Percentiles rank a stretch among this genome's conserved stretches.
Evolutionary conservation across 345 rosid species (phyloP).

Genomic region (Eucalyptus marginata): DNA sequence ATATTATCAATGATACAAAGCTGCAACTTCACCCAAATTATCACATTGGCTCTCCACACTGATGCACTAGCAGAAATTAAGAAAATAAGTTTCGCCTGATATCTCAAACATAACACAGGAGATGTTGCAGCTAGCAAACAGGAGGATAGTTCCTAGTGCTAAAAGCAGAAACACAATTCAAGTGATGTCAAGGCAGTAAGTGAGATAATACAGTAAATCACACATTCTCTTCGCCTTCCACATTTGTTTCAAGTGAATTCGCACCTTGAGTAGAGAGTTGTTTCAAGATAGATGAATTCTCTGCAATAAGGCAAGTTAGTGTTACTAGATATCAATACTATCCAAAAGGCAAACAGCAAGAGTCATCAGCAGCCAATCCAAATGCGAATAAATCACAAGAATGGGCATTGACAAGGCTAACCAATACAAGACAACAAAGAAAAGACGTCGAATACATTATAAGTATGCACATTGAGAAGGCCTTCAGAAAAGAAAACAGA

Average conservation of each 20-base stretch:
- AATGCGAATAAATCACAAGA: background rate
- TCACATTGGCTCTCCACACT: background rate
- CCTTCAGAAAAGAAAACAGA: background rate
- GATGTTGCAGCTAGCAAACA: background rate
- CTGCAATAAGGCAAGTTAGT: constrained; percentile 9
- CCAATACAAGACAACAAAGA: background rate
- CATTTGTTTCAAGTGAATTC: constrained; percentile 4
- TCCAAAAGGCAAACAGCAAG: background rate
- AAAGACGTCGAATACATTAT: background rate
- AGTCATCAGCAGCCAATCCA: background rate
- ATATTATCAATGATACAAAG: background rate
- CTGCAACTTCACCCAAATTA: background rate
- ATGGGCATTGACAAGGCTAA: background rate
- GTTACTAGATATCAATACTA: background rate
- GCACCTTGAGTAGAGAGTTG: constrained; percentile 10
- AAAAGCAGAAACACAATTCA: background rate
- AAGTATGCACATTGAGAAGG: background rate
- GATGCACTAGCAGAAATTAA: background rate
- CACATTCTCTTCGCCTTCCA: constrained; percentile 55
- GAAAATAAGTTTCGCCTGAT: background rate
- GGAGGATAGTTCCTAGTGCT: background rate
- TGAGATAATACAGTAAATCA: background rate
- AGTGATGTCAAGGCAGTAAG: background rate
- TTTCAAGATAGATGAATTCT: constrained; percentile 16
- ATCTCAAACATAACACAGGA: background rate